Evolutionary conservation across 768 basidiomycete species (phyloP).

Genomic region (Tylopilus subfusipes): DNA sequence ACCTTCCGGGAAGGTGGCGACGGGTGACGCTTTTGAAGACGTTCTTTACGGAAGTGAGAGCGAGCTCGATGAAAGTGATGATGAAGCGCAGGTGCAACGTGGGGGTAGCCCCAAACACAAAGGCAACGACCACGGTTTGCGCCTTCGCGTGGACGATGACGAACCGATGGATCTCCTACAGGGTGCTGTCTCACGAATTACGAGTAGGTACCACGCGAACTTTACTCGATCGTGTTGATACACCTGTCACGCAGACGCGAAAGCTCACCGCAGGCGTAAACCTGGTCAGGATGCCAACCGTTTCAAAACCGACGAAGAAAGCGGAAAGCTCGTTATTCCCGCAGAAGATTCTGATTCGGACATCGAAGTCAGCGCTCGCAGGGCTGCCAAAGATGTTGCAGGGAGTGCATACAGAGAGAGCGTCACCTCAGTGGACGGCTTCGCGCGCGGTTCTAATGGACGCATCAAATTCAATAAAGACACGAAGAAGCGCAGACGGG

Average conservation of each 20-base stretch:
- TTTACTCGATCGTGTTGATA: background rate
- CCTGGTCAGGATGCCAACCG: constrained; percentile 82
- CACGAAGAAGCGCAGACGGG: constrained; percentile 86
- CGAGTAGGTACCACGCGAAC: constrained; percentile 46
- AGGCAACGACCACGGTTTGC: constrained; percentile 46
- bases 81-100: constrained; percentile 41
- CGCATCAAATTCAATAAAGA: constrained; percentile 95
- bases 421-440: constrained; percentile 84
- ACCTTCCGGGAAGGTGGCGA: constrained; percentile 45
- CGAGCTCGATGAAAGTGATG: constrained; percentile 73
- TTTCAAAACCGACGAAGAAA: constrained; percentile 85
- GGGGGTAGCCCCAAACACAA: constrained; percentile 36
- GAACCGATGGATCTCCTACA: constrained; percentile 94
- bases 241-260: constrained; percentile 34
- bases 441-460: constrained; percentile 79
- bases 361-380: constrained; percentile 37
- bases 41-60: constrained; percentile 96
- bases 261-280: constrained; percentile 56
- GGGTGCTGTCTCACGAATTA: constrained; percentile 67
- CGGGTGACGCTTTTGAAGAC: constrained; percentile 94
- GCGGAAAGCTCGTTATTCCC: constrained; percentile 74
- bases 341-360: constrained; percentile 53
- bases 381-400: constrained; percentile 49
- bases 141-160: constrained; percentile 82
- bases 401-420: constrained; percentile 83